Percentiles rank a stretch among this genome's conserved stretches.
These are phyloP conservation scores for Penicillium digitatum DNA, from an alignment of 2,329 filamentous ascomycete species.

Conservation along the genomic window DNA sequence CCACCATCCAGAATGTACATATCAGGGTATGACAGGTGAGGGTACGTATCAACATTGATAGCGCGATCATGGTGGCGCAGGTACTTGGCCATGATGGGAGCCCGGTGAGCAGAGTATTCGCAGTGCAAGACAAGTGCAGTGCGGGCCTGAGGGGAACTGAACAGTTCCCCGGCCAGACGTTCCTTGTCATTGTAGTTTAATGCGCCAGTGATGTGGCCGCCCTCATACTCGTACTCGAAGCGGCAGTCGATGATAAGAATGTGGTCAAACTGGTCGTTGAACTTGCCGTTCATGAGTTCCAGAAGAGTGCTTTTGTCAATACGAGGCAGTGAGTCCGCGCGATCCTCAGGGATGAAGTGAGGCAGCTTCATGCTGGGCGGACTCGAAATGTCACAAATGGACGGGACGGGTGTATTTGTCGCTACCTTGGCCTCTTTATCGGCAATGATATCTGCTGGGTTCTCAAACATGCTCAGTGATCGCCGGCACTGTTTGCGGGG, in stretches of 20 bases:
- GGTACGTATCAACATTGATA: constrained; percentile 80
- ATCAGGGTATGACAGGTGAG: constrained; percentile 87
- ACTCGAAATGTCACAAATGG: constrained; percentile 81
- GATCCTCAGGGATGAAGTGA: constrained; percentile 75
- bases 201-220: constrained; percentile 88
- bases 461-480: constrained; percentile 97
- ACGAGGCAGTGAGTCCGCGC: constrained; percentile 80
- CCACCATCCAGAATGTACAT: constrained; percentile 96
- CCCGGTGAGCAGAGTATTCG: constrained; percentile 95
- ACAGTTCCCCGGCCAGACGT: constrained; percentile 71
- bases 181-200: constrained; percentile 98
- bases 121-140: constrained; percentile 92
- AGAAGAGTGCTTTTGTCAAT: constrained; percentile 79
- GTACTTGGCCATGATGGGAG: constrained; percentile 92
- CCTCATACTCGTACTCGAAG: constrained; percentile 98
- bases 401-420: constrained; percentile 59
- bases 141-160: constrained; percentile 64
- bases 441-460: constrained; percentile 81
- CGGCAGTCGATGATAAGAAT: constrained; percentile 91
- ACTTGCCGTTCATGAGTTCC: constrained; percentile 82
- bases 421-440: constrained; percentile 61
- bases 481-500: constrained; percentile 85
- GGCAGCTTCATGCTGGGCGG: constrained; percentile 70
- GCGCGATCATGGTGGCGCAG: constrained; percentile 84
- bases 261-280: constrained; percentile 69